Conservation (phyloP, 2,329 filamentous ascomycete species). For the Verticillium klebahnii region DNA sequence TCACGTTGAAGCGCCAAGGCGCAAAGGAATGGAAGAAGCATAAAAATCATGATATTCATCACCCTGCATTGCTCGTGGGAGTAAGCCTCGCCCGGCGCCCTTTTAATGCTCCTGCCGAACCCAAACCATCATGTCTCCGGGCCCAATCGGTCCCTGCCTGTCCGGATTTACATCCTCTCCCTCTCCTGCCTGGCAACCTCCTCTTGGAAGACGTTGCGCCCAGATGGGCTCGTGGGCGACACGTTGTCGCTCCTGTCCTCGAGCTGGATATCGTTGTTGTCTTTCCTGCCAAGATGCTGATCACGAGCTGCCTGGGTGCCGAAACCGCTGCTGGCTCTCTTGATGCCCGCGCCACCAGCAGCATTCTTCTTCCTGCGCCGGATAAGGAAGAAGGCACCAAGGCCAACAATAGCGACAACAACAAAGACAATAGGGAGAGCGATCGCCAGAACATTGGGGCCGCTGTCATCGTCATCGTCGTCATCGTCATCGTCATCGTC, state of each 20-base stretch:
- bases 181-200: constrained; percentile 29
- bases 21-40: background rate
- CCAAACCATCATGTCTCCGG: background rate
- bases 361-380: constrained; percentile 18
- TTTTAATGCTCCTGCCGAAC: background rate
- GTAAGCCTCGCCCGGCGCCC: too few species aligned
- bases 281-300: constrained; percentile 8
- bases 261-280: constrained; percentile 20
- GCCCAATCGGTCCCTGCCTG: background rate
- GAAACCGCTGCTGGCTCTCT: constrained; percentile 1
- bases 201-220: constrained; percentile 30
- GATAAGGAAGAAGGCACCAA: constrained; percentile 18
- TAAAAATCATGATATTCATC: background rate
- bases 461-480: background rate
- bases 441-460: constrained; percentile 16
- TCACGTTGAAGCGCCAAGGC: background rate
- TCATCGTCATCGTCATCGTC: background rate
- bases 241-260: constrained; percentile 13
- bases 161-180: constrained; percentile 3
- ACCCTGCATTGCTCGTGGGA: background rate
- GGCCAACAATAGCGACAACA: constrained; percentile 14
- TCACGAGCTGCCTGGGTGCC: constrained; percentile 2
- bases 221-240: constrained; percentile 18
- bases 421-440: constrained; percentile 23
- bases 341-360: constrained; percentile 11